These are phyloP conservation scores for Xylaria venustula DNA, from an alignment of 495 filamentous ascomycete species.

Conservation along the genomic window DNA sequence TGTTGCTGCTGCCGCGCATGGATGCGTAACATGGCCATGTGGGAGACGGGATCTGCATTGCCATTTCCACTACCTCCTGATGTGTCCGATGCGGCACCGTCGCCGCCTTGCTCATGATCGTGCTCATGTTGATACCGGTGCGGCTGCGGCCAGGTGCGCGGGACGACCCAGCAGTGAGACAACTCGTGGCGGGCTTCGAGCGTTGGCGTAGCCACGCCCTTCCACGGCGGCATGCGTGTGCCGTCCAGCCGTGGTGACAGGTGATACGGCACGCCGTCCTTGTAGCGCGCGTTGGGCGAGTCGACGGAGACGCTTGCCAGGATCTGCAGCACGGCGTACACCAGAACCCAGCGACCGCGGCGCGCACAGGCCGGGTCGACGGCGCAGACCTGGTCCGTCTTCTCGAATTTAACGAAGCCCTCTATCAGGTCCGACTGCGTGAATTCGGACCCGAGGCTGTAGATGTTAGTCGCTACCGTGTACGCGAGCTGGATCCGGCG, in stretches of 20 bases:
- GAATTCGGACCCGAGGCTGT: conserved; percentile 56
- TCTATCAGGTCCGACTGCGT: conserved; percentile 57
- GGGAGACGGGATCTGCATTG: conserved; percentile 20
- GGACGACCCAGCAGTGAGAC: conserved; percentile 61
- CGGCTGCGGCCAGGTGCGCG: conserved; percentile 53
- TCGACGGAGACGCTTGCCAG: conserved; percentile 68
- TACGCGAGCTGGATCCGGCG: conserved; percentile 59
- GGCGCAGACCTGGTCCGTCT: conserved; percentile 46
- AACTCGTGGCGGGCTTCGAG: conserved; percentile 55
- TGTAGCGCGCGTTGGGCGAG: conserved; percentile 57
- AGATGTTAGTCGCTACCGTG: conserved; percentile 67
- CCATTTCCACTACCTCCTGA: conserved; percentile 17
- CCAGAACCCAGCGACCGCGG: conserved; percentile 68
- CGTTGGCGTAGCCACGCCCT: conserved; percentile 28
- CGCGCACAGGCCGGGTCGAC: conserved; percentile 59
- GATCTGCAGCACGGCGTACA: conserved; percentile 70
- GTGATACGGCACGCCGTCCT: conserved; percentile 62
- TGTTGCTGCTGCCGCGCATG: conserved; percentile 12
- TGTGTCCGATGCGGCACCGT: conserved; percentile 33
- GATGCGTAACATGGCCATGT: conserved; percentile 26
- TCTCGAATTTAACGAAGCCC: conserved; percentile 63
- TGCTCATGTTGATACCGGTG: too few species aligned
- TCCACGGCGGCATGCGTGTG: conserved; percentile 60
- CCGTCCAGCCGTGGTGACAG: conserved; percentile 58
- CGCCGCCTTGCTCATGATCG: conserved; percentile 23